These are phyloP conservation scores for Acephala macrosclerotiorum DNA, from an alignment of 2,329 filamentous ascomycete genomes.

Conservation along the genomic window DNA sequence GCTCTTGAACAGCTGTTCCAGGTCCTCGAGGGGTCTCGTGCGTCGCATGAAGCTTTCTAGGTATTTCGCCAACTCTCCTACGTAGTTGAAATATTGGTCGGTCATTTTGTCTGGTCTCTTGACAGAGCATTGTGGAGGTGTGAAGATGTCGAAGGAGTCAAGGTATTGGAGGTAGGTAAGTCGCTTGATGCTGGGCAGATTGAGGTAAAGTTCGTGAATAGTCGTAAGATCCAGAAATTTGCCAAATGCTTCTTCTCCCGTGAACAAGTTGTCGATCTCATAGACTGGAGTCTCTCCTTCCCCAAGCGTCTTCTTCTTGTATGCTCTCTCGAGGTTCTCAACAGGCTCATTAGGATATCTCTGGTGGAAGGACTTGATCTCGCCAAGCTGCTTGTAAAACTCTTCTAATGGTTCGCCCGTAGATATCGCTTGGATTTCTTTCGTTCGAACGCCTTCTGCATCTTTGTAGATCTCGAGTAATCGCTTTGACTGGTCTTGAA, in stretches of 20 bases:
- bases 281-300: conserved; percentile 69
- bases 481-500: conserved; percentile 83
- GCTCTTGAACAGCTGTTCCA: conserved; percentile 76
- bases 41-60: conserved; percentile 88
- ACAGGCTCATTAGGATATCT: conserved; percentile 94
- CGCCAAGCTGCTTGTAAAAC: conserved; percentile 85
- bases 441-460: conserved; percentile 71
- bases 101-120: conserved; percentile 87
- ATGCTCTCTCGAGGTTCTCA: conserved; percentile 93
- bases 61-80: conserved; percentile 81
- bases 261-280: conserved; percentile 90
- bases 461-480: conserved; percentile 87
- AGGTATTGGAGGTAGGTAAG: conserved; percentile 93
- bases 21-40: conserved; percentile 84
- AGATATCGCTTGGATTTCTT: conserved; percentile 84
- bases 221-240: conserved; percentile 89
- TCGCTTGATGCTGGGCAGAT: conserved; percentile 85
- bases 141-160: conserved; percentile 88
- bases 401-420: conserved; percentile 87
- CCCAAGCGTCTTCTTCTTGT: conserved; percentile 73
- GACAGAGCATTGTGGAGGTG: conserved; percentile 74
- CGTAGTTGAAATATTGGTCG: conserved; percentile 90
- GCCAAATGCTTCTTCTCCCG: conserved; percentile 92
- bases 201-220: conserved; percentile 88
- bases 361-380: conserved; percentile 86